Conservation (phyloP, 306 rosid genomes). For the Corylus heterophylla region DNA sequence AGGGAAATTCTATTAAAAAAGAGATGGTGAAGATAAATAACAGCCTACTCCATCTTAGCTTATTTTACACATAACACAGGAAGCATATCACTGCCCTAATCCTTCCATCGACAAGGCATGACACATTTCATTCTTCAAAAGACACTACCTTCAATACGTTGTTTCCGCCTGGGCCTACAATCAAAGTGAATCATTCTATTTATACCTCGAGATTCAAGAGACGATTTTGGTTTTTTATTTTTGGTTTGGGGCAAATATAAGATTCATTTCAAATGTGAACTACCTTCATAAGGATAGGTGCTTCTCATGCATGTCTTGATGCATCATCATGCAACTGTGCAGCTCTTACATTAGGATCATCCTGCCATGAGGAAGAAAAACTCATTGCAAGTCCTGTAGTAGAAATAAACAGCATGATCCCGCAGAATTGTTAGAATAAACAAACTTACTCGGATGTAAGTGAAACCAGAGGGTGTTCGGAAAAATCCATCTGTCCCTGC, state of each 20-base stretch:
- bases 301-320: slow-evolving; percentile 74
- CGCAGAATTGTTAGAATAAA: slow-evolving; percentile 7
- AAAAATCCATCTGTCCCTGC: slow-evolving; percentile 98
- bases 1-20: slow-evolving; percentile 30
- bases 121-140: slow-evolving; percentile 34
- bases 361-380: slow-evolving; percentile 55
- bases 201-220: slow-evolving; percentile 21
- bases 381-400: slow-evolving; percentile 10
- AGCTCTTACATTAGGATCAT: slow-evolving; percentile 88
- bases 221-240: slow-evolving; percentile 10
- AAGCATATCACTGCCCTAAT: slow-evolving; percentile 29
- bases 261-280: slow-evolving; percentile 18
- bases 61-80: slow-evolving; percentile 55
- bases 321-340: slow-evolving; percentile 89
- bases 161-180: slow-evolving; percentile 41
- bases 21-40: slow-evolving; percentile 28
- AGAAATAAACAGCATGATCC: not conserved
- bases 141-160: slow-evolving; percentile 32
- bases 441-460: slow-evolving; percentile 88
- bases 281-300: slow-evolving; percentile 32
- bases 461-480: slow-evolving; percentile 60
- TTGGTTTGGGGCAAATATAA: too few relatives aligned
- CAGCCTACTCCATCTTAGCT: slow-evolving; percentile 37
- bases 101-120: slow-evolving; percentile 33
- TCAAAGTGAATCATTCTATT: slow-evolving; percentile 24